Evolutionary conservation across 169 alveolate genomes (phyloP), one percentile per base, ranked within the genome.

Genomic region (Plasmodium falciparum): DNA sequence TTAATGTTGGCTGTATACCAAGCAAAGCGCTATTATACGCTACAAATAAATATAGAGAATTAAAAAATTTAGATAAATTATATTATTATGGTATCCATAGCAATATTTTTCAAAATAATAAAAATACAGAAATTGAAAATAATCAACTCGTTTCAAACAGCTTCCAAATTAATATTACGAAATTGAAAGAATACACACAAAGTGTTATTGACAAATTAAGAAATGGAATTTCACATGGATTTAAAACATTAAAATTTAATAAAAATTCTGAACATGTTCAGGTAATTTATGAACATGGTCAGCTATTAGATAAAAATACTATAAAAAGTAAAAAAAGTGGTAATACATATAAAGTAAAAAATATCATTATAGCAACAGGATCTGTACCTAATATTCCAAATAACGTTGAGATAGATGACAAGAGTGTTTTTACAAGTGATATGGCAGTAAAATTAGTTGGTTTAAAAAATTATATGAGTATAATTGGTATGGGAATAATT

Each of bases 1-100:
- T 92, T 43, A 92, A 92, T 56, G 73, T 78, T 43, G 93, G 95
- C 0, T 92, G 95, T 56, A 88, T 92, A n/a, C 95, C 95, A 26
- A 75, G 92, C 73, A 92, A 92, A 56, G 69, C 95, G 12, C 74
- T 92, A 17, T 73, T 92, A 24, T 91, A 91, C 17, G 92, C 93
- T 1, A 89, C 95, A 22, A 54, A 73, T 20, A 59, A 88, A 45
- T 91, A 88, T 75, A 61, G 91, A 50, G 90, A 62, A 73, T 86
- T 92, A 74, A 91, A 78, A 62, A 76, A 92, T 54, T 3, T 69
- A 12, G 73, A 67, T 20, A 83, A 74, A 59, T 61, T 92, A 20
- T 47, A 61, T 62, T 71, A 56, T 26, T 74, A 88, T 74, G 95
- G 95, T 7, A 70, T 92, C 43, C 56, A 71, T 52, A 75, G 89